These are phyloP conservation scores for Solanum okadae DNA, from an alignment of 257 asterid species.

Conservation along the genomic window DNA sequence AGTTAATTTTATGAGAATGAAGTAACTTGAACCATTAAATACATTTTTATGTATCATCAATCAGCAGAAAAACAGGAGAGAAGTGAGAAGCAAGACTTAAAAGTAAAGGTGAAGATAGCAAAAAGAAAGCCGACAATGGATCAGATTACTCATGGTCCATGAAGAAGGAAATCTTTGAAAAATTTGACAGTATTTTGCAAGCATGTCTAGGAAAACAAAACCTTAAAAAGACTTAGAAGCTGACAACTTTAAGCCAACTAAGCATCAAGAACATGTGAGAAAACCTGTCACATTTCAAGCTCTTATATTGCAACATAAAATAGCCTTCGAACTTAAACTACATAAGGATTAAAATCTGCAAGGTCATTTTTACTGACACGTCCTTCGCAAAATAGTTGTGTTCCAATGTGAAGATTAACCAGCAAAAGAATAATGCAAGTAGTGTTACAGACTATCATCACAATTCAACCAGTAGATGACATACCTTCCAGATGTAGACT, in stretches of 20 bases:
- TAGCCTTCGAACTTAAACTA: not conserved
- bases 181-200: not conserved
- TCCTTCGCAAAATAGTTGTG: not conserved
- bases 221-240: not conserved
- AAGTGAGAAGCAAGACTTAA: not conserved
- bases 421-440: not conserved
- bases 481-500: slow-evolving; percentile 26
- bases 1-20: not conserved
- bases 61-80: not conserved
- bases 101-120: not conserved
- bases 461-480: not conserved
- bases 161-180: not conserved
- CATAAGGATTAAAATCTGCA: not conserved
- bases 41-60: not conserved
- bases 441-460: not conserved
- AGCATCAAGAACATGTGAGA: not conserved
- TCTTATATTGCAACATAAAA: not conserved
- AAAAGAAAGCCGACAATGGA: not conserved
- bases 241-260: not conserved
- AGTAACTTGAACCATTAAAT: not conserved
- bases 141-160: not conserved
- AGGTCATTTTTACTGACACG: not conserved
- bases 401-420: not conserved
- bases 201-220: not conserved
- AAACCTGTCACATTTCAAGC: not conserved